Evolutionary conservation across 306 rosid genomes (phyloP).

Genomic region (Vigna mungo): DNA sequence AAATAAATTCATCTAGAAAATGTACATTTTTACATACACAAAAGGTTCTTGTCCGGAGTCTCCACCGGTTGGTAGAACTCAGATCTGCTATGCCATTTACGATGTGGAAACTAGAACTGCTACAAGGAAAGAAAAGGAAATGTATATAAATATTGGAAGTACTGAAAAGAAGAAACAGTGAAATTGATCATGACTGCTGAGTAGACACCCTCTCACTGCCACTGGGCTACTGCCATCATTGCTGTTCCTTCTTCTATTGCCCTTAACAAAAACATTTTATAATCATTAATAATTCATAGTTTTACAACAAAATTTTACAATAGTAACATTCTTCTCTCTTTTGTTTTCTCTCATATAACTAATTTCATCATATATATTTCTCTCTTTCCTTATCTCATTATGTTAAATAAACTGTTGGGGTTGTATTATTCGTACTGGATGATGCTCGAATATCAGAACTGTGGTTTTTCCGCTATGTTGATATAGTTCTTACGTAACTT

Average conservation of each 20-base stretch:
- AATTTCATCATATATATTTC: too few relatives aligned
- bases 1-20: too few relatives aligned
- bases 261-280: background rate
- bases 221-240: background rate
- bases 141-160: background rate
- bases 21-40: background rate
- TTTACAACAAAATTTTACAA: too few relatives aligned
- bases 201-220: background rate
- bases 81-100: background rate
- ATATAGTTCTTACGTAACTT: too few relatives aligned
- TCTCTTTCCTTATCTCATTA: too few relatives aligned
- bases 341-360: too few relatives aligned
- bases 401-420: too few relatives aligned
- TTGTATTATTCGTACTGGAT: too few relatives aligned
- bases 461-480: too few relatives aligned
- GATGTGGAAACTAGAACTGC: background rate
- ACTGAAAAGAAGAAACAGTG: conserved; percentile 10
- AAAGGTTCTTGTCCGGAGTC: background rate
- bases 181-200: background rate
- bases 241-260: background rate
- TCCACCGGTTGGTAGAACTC: background rate
- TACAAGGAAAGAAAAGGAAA: too few relatives aligned
- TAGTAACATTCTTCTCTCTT: too few relatives aligned
- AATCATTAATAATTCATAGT: background rate
- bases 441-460: too few relatives aligned